phyloP scores from a whole-genome alignment of 148 eudicot genomes.

The Bassia scoparia region DNA sequence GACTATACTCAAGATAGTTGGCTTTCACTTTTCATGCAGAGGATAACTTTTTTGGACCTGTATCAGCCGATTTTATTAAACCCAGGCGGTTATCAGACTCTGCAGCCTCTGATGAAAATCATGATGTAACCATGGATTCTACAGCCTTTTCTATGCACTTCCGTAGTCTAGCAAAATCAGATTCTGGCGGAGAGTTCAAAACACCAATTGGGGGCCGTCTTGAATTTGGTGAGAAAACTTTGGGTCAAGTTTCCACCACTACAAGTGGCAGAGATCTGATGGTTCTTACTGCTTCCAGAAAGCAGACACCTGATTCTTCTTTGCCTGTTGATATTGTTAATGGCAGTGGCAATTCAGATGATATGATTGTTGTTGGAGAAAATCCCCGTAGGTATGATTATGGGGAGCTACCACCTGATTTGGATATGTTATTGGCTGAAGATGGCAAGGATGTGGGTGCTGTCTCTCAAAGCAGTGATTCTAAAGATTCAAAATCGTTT shows the following conservation, averaged over 20 bases:
- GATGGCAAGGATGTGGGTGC: slow-evolving; percentile 43
- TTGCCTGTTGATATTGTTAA: slow-evolving; percentile 33
- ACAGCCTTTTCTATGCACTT: slow-evolving; percentile 91
- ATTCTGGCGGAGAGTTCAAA: slow-evolving; percentile 64
- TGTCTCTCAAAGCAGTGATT: slow-evolving; percentile 26
- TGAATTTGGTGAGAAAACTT: slow-evolving; percentile 70
- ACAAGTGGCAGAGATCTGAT: slow-evolving; percentile 49
- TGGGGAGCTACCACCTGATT: slow-evolving; percentile 61
- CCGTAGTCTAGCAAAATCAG: slow-evolving; percentile 79
- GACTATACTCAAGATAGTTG: slow-evolving; percentile 10
- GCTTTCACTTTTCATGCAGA: slow-evolving; percentile 47
- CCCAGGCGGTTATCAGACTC: slow-evolving; percentile 72
- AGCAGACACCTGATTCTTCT: slow-evolving; percentile 29
- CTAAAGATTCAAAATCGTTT: slow-evolving; percentile 32
- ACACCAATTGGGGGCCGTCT: slow-evolving; percentile 59
- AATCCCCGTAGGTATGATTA: slow-evolving; percentile 59
- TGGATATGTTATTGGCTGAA: slow-evolving; percentile 63
- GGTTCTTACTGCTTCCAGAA: slow-evolving; percentile 53
- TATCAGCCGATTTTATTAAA: slow-evolving; percentile 76
- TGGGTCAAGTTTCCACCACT: slow-evolving; percentile 34
- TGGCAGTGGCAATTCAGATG: slow-evolving; percentile 53
- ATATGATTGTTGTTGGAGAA: slow-evolving; percentile 84
- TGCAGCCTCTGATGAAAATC: slow-evolving; percentile 65
- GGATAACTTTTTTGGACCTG: slow-evolving; percentile 85
- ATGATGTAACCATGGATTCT: slow-evolving; percentile 96